Evolutionary conservation across 2,329 filamentous ascomycete species (phyloP).

Genomic region (Aureobasidium sp.): DNA sequence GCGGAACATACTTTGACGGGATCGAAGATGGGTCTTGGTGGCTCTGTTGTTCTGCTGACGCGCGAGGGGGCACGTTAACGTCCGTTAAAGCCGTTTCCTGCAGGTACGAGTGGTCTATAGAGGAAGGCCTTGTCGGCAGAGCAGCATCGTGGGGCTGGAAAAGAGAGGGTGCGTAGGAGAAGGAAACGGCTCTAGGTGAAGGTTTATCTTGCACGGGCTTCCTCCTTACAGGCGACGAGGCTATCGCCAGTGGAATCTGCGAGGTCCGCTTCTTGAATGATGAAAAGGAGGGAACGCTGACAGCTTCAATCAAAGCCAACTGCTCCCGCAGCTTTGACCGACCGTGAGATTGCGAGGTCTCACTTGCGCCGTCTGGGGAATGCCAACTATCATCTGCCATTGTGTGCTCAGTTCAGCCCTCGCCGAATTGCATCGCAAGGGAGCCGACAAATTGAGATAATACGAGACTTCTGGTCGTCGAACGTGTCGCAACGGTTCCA

Average conservation of each 20-base stretch:
- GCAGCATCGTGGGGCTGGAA: slow-evolving; percentile 17
- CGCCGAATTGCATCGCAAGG: neutral
- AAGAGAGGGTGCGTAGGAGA: slow-evolving; percentile 36
- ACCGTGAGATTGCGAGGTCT: slow-evolving; percentile 9
- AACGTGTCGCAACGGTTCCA: slow-evolving; percentile 8
- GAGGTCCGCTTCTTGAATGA: slow-evolving; percentile 35
- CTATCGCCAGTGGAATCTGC: slow-evolving; percentile 27
- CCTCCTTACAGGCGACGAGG: slow-evolving; percentile 38
- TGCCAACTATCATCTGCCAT: slow-evolving; percentile 5
- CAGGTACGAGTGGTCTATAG: slow-evolving; percentile 23
- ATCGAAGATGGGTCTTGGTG: slow-evolving; percentile 5
- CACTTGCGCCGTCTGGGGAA: slow-evolving; percentile 7
- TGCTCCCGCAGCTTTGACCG: slow-evolving; percentile 4
- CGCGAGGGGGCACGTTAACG: slow-evolving; percentile 25
- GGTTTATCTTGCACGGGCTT: slow-evolving; percentile 47
- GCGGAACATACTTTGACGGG: slow-evolving; percentile 12
- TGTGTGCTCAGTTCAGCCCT: neutral
- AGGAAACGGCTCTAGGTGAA: slow-evolving; percentile 38
- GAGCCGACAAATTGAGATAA: neutral
- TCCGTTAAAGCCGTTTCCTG: slow-evolving; percentile 21
- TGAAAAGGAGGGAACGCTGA: slow-evolving; percentile 32
- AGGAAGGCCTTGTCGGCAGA: slow-evolving; percentile 21
- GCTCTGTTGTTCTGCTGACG: slow-evolving; percentile 20
- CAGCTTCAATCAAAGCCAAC: neutral
- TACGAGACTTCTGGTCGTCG: neutral